A percentile compares a stretch with the other conserved stretches of the same genome.
These are phyloP conservation scores for Nemania sp. DNA, from an alignment of 2,329 filamentous ascomycete species.

Conservation along the genomic window DNA sequence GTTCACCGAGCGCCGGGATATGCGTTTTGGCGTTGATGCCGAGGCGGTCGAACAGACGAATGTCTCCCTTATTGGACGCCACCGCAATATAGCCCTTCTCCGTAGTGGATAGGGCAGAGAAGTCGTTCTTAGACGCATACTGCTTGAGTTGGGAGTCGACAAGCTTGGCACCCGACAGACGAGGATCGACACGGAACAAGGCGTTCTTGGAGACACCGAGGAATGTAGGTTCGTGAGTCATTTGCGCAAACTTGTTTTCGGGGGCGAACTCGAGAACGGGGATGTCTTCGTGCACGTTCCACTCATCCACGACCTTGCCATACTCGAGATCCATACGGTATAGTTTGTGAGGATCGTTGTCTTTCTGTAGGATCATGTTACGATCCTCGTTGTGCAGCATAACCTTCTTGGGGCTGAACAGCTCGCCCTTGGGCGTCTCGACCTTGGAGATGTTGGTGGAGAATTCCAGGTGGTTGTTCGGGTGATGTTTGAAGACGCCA, in stretches of 20 bases:
- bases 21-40: conserved; percentile 98
- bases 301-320: conserved; percentile 97
- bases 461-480: conserved; percentile 93
- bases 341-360: conserved; percentile 85
- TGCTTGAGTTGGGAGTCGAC: conserved; percentile 95
- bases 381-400: conserved; percentile 94
- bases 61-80: conserved; percentile 96
- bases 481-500: conserved; percentile 96
- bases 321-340: conserved; percentile 99
- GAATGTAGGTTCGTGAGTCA: conserved; percentile 95
- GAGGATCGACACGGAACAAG: conserved; percentile 92
- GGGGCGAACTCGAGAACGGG: conserved; percentile 91
- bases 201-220: conserved; percentile 93
- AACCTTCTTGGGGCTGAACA: conserved; percentile 95
- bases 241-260: conserved; percentile 98
- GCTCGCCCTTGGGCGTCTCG: conserved; percentile 84
- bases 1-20: conserved; percentile 92
- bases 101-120: conserved; percentile 92
- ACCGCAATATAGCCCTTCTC: conserved; percentile 98
- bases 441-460: conserved; percentile 98
- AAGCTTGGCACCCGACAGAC: conserved; percentile 88
- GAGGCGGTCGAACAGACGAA: conserved; percentile 94
- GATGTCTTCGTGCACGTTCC: conserved; percentile 98
- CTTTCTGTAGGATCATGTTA: conserved; percentile 89
- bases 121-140: conserved; percentile 96